Evolutionary conservation across 2,329 filamentous ascomycete species (phyloP).

Genomic region (Pseudocercospora ulei): DNA sequence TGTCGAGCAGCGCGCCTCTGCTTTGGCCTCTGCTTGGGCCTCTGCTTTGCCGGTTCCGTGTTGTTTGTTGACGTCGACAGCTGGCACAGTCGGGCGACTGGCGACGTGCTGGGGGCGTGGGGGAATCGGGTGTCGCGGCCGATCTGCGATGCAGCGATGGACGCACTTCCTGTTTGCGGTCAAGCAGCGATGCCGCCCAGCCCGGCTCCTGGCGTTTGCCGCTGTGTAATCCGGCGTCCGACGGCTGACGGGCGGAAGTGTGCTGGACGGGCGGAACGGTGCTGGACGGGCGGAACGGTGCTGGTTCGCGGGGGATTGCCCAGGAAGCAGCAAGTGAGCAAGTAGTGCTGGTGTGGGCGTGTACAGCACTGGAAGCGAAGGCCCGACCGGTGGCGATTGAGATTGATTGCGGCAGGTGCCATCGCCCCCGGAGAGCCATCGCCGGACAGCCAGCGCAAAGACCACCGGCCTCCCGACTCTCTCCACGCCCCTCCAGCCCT

Average conservation of each 20-base stretch:
- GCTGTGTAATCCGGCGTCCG: not conserved
- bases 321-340: too few relatives aligned
- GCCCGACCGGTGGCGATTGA: not conserved
- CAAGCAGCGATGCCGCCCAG: not conserved
- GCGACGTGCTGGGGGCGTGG: not conserved
- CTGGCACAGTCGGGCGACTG: too few relatives aligned
- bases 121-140: not conserved
- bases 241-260: not conserved
- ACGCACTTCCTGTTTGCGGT: conserved; percentile 5
- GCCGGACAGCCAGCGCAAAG: not conserved
- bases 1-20: too few relatives aligned
- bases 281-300: not conserved
- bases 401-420: conserved; percentile 4
- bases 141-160: not conserved
- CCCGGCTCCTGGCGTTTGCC: not conserved
- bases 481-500: too few relatives aligned
- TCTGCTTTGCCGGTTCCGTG: too few relatives aligned
- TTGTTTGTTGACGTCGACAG: too few relatives aligned
- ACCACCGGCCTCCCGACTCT: too few relatives aligned
- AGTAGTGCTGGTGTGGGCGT: conserved; percentile 5
- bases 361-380: not conserved
- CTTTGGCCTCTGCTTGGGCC: too few relatives aligned
- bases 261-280: not conserved
- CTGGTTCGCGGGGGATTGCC: not conserved
- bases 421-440: not conserved